A percentile compares a stretch with the other conserved stretches of the same genome.
Conservation (phyloP, 768 basidiomycete genomes). For the Leccinum imitatum region DNA sequence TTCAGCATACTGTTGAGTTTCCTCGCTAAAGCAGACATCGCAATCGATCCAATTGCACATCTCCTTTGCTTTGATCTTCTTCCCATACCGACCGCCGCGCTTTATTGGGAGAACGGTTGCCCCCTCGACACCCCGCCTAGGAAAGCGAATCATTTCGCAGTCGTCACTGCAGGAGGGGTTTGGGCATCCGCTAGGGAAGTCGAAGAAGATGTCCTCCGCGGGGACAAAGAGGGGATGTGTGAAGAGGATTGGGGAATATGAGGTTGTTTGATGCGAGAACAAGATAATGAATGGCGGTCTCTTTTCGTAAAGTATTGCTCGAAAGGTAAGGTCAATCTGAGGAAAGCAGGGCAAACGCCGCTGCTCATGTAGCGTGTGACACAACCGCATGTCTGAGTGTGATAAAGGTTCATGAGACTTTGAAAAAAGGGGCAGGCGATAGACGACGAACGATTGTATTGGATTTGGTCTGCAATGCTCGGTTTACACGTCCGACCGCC, state of each 20-base stretch:
- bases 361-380: slow-evolving; percentile 63
- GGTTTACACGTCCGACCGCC: slow-evolving; percentile 61
- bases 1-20: slow-evolving; percentile 31
- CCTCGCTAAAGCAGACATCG: slow-evolving; percentile 56
- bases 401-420: slow-evolving; percentile 7
- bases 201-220: slow-evolving; percentile 68
- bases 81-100: slow-evolving; percentile 50
- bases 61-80: slow-evolving; percentile 51
- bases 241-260: slow-evolving; percentile 81
- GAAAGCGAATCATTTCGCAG: slow-evolving; percentile 82
- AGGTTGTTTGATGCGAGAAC: slow-evolving; percentile 78
- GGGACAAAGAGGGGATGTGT: slow-evolving; percentile 71
- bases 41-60: slow-evolving; percentile 89
- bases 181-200: slow-evolving; percentile 77
- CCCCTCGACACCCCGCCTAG: slow-evolving; percentile 57
- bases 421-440: neutral
- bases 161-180: slow-evolving; percentile 79
- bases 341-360: slow-evolving; percentile 79
- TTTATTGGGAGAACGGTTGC: slow-evolving; percentile 65
- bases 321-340: slow-evolving; percentile 75
- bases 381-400: slow-evolving; percentile 59
- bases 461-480: slow-evolving; percentile 64
- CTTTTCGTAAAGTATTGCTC: slow-evolving; percentile 75
- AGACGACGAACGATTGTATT: slow-evolving; percentile 60
- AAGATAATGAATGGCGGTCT: slow-evolving; percentile 73